Base-by-base conservation (phyloP, 768 basidiomycete species). In the Podaxis rugospora region DNA sequence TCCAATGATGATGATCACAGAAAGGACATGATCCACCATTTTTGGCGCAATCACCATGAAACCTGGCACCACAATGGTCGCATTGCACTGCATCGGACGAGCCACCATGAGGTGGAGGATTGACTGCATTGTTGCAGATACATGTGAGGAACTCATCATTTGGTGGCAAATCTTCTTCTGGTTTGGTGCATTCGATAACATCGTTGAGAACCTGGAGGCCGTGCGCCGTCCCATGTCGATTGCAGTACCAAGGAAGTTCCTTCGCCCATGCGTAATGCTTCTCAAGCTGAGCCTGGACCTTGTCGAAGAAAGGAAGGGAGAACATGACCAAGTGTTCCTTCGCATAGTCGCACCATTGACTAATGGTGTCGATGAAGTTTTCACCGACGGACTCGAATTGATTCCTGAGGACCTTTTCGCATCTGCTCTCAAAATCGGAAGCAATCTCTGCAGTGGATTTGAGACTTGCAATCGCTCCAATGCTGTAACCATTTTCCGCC, bases 11-110 rank as follows among this genome's bases (percentile, higher is more conserved):
- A 66, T 92, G 91, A 64, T 94, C 92, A 65, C 92, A 94, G 77
- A 94, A 94, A 0, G 92, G 92, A 69, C 92, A 94, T 4, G 92
- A 94, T 37, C 92, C 92, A n/a, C 92, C 92, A 64, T 89, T 90
- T 65, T 87, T 87, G 10, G 91, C 92, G 66, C 92, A 93, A 52
- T 86, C 80, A 4, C 90, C 91, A 63, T 94, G 92, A 74, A 94
- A 94, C 52, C 91, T 79, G 51, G 92, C 92, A 70, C 83, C 90
- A 64, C 92, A 94, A 66, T 93, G 91, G 68, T 94, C 92, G 69
- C 92, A 94, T 70, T 94, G 92, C 14, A 94, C 92, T 1, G 92
- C 92, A 69, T 93, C 91, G 0, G 92, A 92, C 28, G 82, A 77
- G 21, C 78, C 75, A 11, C 90, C 90, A 3, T 83, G 84, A 2